These are phyloP conservation scores for Cronartium quercuum DNA, from an alignment of 1,284 basidiomycete genomes.

Conservation along the genomic window DNA sequence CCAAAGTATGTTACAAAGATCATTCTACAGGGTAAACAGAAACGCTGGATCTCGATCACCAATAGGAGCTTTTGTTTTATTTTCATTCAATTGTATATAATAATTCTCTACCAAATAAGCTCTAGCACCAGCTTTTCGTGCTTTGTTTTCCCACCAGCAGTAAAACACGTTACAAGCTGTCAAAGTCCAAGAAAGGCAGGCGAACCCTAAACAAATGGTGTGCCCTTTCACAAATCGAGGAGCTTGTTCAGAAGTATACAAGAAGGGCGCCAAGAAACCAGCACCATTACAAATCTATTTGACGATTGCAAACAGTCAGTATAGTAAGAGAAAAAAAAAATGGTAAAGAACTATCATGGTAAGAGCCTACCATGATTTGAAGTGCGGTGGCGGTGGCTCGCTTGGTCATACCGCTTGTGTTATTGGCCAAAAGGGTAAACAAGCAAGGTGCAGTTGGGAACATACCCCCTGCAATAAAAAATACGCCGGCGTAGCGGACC, in stretches of 20 bases:
- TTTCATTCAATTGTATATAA: constrained; percentile 41
- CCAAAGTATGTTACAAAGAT: not conserved
- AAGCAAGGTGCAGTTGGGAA: constrained; percentile 44
- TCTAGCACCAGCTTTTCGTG: constrained; percentile 41
- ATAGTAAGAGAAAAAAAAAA: not conserved
- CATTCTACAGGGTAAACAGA: constrained; percentile 16
- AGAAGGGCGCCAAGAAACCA: constrained; percentile 26
- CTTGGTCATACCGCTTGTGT: constrained; percentile 43
- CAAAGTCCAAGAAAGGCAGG: constrained; percentile 18
- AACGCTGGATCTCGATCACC: constrained; percentile 43
- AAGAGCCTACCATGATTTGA: constrained; percentile 42
- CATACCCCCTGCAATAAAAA: constrained; percentile 45
- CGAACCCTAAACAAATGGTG: constrained; percentile 16
- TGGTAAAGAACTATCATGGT: not conserved
- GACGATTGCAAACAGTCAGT: too few relatives aligned
- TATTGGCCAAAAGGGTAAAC: constrained; percentile 44
- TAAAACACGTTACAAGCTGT: constrained; percentile 38
- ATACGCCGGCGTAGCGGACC: constrained; percentile 44
- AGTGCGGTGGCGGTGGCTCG: constrained; percentile 43
- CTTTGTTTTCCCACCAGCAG: constrained; percentile 44
- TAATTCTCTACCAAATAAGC: constrained; percentile 43
- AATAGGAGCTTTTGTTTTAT: constrained; percentile 44
- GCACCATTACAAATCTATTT: constrained; percentile 33
- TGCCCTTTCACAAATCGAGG: constrained; percentile 20
- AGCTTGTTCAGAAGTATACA: constrained; percentile 38